These are phyloP conservation scores for Corymbia citriodora DNA, from an alignment of 441 rosid species.

Conservation along the genomic window DNA sequence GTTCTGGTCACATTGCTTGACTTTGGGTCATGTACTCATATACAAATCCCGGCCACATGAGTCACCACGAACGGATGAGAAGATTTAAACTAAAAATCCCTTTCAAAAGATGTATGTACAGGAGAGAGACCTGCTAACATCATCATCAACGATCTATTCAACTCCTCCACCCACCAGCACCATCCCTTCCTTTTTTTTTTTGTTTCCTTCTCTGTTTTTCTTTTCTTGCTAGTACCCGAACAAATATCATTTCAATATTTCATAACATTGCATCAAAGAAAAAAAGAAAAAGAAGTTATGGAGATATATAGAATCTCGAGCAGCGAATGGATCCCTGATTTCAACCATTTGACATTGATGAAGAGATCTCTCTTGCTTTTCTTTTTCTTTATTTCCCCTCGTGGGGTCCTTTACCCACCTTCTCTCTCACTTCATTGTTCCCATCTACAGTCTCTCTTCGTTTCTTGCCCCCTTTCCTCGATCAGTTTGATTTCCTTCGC, in stretches of 20 bases:
- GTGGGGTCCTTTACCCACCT: not conserved
- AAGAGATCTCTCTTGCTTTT: not conserved
- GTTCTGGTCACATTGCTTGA: not conserved
- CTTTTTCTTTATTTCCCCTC: not conserved
- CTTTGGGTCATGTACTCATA: not conserved
- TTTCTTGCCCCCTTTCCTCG: not conserved
- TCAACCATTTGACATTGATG: not conserved
- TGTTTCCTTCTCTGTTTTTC: not conserved
- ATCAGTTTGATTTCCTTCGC: too few relatives aligned
- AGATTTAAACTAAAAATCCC: not conserved
- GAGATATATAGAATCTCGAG: not conserved
- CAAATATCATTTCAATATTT: not conserved
- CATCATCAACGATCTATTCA: not conserved
- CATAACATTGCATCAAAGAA: not conserved
- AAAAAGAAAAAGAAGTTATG: not conserved
- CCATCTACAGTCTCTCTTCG: not conserved
- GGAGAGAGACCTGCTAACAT: not conserved
- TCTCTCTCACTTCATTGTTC: not conserved
- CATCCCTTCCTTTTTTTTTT: not conserved
- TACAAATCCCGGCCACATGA: not conserved
- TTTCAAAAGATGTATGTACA: not conserved
- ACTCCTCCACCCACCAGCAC: not conserved
- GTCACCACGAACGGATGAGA: not conserved
- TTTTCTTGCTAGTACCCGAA: not conserved
- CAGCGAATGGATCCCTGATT: not conserved